These are phyloP conservation scores for Cordyceps javanica DNA, from an alignment of 2,329 filamentous ascomycete species.

Conservation along the genomic window DNA sequence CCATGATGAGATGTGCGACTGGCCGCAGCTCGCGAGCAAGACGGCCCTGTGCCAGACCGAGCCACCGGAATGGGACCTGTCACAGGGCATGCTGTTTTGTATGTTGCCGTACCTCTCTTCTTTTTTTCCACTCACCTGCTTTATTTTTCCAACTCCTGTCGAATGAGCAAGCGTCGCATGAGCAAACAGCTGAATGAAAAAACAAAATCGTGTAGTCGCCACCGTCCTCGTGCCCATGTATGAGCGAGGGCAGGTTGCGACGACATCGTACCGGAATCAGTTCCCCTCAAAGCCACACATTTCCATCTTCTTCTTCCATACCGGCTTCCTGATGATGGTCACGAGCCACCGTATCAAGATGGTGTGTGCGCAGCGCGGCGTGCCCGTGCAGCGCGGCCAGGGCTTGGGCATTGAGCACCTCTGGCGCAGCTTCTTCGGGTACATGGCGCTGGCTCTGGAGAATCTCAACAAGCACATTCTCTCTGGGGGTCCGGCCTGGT, in stretches of 20 bases:
- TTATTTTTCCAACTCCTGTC: not conserved
- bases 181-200: too few species aligned
- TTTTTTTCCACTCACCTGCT: not conserved
- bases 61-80: not conserved
- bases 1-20: not conserved
- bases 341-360: not conserved
- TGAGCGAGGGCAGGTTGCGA: not conserved
- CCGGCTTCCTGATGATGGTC: not conserved
- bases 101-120: not conserved
- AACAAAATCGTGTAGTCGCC: not conserved
- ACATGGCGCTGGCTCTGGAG: not conserved
- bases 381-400: not conserved
- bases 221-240: not conserved
- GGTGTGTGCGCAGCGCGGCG: not conserved
- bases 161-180: too few species aligned
- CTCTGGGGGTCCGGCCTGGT: not conserved
- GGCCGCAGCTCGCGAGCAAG: not conserved
- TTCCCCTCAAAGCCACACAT: not conserved
- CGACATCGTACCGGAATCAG: not conserved
- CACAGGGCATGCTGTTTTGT: not conserved
- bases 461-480: not conserved
- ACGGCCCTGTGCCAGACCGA: not conserved
- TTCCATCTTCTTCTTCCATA: not conserved
- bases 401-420: not conserved
- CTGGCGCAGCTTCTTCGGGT: not conserved